A percentile compares a stretch with the other conserved stretches of the same genome.
These are phyloP conservation scores for Penstemon davidsonii DNA, from an alignment of 257 asterid species.

Conservation along the genomic window DNA sequence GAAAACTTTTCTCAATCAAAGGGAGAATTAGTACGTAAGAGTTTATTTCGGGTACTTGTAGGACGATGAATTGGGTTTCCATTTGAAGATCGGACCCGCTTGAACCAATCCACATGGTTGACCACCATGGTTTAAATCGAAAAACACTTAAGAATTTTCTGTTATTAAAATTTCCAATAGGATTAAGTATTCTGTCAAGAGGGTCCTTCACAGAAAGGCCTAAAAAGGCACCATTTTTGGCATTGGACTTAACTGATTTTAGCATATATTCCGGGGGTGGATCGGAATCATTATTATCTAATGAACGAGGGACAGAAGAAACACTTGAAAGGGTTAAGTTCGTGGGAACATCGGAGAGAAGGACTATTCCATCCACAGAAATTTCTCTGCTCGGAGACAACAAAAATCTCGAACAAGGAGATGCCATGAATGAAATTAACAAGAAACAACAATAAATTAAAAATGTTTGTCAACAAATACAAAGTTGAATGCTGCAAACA, in stretches of 20 bases:
- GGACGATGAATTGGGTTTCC: slow-evolving; percentile 43
- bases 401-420: slow-evolving; percentile 27
- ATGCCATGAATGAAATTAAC: no score
- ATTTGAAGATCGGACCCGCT: slow-evolving; percentile 39
- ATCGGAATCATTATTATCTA: slow-evolving; percentile 17
- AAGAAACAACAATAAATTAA: no score
- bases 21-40: slow-evolving; percentile 43
- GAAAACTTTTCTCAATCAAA: slow-evolving; percentile 35
- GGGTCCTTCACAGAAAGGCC: slow-evolving; percentile 37
- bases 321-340: slow-evolving; percentile 32
- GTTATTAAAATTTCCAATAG: slow-evolving; percentile 39
- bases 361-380: slow-evolving; percentile 32
- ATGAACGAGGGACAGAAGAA: slow-evolving; percentile 27
- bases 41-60: slow-evolving; percentile 36
- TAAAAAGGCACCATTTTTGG: slow-evolving; percentile 36
- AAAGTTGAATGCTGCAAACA: no score
- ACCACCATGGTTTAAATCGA: slow-evolving; percentile 56
- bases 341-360: slow-evolving; percentile 34
- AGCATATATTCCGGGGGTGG: slow-evolving; percentile 19
- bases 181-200: slow-evolving; percentile 33
- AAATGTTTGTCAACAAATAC: no score
- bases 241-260: slow-evolving; percentile 31
- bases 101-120: slow-evolving; percentile 50
- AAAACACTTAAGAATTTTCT: slow-evolving; percentile 43
- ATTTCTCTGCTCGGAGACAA: slow-evolving; percentile 29